Conservation (phyloP, 1,139 yeast genomes). For the Geotrichum klebahnii region DNA sequence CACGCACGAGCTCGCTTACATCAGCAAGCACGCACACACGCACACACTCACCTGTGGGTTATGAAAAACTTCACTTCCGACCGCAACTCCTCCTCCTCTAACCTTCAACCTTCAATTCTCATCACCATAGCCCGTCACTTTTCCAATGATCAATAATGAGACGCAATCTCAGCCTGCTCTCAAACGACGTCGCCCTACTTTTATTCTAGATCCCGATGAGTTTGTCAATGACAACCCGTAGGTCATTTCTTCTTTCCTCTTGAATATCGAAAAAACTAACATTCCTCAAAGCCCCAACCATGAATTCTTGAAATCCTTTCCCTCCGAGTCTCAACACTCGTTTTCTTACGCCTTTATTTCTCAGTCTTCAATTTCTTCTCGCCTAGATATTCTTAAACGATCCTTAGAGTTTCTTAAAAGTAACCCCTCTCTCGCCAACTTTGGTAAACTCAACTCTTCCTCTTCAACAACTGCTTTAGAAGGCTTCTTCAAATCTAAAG, state of each 20-base stretch:
- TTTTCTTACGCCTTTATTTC: slow-evolving; percentile 80
- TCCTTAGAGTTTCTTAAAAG: slow-evolving; percentile 69
- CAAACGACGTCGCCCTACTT: slow-evolving; percentile 3
- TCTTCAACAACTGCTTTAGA: slow-evolving; percentile 23
- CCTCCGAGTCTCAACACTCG: slow-evolving; percentile 78
- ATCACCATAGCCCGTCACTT: not conserved
- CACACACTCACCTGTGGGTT: not conserved
- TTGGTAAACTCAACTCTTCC: slow-evolving; percentile 18
- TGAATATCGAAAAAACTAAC: too few relatives aligned
- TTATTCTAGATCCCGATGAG: slow-evolving; percentile 6
- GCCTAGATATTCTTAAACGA: slow-evolving; percentile 69
- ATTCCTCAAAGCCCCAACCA: slow-evolving; percentile 12
- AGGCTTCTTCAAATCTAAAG: slow-evolving; percentile 17
- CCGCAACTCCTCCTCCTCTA: not conserved
- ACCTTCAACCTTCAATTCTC: not conserved
- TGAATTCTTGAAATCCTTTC: slow-evolving; percentile 45
- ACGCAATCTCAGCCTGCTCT: not conserved
- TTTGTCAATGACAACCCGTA: not conserved
- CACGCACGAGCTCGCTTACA: not conserved
- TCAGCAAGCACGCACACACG: not conserved
- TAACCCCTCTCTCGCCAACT: slow-evolving; percentile 38
- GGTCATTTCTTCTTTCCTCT: not conserved
- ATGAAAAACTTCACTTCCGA: not conserved
- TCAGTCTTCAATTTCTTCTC: slow-evolving; percentile 71
- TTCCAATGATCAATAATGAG: not conserved